Evolutionary conservation across 768 basidiomycete species (phyloP).

Genomic region (Boletus tomentosulus): DNA sequence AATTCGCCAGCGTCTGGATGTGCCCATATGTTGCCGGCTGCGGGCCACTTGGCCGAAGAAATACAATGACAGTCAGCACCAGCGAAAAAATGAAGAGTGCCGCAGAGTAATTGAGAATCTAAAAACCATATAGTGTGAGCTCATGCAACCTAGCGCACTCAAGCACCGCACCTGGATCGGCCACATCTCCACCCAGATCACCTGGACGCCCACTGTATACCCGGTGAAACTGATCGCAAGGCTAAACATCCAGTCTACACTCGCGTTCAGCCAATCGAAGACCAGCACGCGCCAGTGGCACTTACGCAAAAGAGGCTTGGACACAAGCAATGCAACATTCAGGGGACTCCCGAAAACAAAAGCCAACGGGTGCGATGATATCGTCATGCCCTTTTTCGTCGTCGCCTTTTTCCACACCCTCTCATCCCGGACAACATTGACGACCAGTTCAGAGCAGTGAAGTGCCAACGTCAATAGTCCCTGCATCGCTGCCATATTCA

Average conservation of each 20-base stretch:
- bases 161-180: conserved; percentile 18
- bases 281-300: not conserved
- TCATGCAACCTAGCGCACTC: not conserved
- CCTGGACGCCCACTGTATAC: conserved; percentile 9
- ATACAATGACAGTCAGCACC: conserved; percentile 6
- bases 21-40: conserved; percentile 33
- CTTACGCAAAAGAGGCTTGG: conserved; percentile 29
- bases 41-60: conserved; percentile 16
- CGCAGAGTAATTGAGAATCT: conserved; percentile 27
- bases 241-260: conserved; percentile 14
- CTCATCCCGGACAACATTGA: conserved; percentile 30
- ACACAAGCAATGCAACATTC: conserved; percentile 13
- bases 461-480: conserved; percentile 27
- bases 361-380: conserved; percentile 19
- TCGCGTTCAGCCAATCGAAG: not conserved
- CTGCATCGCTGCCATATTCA: conserved; percentile 24
- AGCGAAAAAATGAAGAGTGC: conserved; percentile 19
- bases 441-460: conserved; percentile 26
- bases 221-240: conserved; percentile 2
- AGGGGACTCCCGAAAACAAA: conserved; percentile 15
- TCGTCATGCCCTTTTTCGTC: conserved; percentile 7
- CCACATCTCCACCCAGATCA: conserved; percentile 23
- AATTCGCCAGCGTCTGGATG: conserved; percentile 31
- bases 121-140: not conserved
- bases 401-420: conserved; percentile 22